Conservation (phyloP, 805 yeast genomes). For the Ogataea minuta region DNA sequence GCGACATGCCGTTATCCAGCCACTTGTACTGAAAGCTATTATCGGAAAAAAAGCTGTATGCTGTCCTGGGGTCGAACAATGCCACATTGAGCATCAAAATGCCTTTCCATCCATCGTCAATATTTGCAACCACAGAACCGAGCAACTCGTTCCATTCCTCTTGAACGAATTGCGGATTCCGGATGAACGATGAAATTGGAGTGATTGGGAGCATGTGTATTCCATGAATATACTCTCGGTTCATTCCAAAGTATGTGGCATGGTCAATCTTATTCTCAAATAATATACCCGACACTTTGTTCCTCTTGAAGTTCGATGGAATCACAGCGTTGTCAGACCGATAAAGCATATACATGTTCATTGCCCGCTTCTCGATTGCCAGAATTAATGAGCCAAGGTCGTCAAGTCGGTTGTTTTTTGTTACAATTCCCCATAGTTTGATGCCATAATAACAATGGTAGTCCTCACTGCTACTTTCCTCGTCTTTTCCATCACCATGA, state of each 20-base stretch:
- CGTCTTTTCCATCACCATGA: slow-evolving; percentile 67
- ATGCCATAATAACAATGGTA: slow-evolving; percentile 66
- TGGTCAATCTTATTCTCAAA: slow-evolving; percentile 73
- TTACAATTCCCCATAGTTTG: slow-evolving; percentile 65
- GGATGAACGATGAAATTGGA: slow-evolving; percentile 55
- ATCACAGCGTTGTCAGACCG: slow-evolving; percentile 45
- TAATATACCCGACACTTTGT: slow-evolving; percentile 66
- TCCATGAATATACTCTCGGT: slow-evolving; percentile 67
- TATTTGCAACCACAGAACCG: slow-evolving; percentile 35
- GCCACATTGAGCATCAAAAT: slow-evolving; percentile 46
- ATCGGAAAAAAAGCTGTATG: slow-evolving; percentile 43
- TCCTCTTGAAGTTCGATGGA: slow-evolving; percentile 50
- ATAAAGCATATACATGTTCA: slow-evolving; percentile 56
- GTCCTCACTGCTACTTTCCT: slow-evolving; percentile 72
- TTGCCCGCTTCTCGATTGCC: slow-evolving; percentile 50
- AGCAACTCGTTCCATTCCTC: slow-evolving; percentile 42
- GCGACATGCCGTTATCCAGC: slow-evolving; percentile 61
- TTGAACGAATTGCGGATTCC: slow-evolving; percentile 48
- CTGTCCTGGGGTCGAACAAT: slow-evolving; percentile 38
- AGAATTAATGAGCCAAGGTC: slow-evolving; percentile 58
- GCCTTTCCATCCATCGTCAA: slow-evolving; percentile 68
- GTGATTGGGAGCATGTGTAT: slow-evolving; percentile 77
- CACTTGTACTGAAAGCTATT: slow-evolving; percentile 34
- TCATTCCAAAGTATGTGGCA: slow-evolving; percentile 67
- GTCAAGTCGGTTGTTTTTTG: slow-evolving; percentile 51